Conservation (phyloP, 2,329 filamentous ascomycete species). For the Exserohilum turcica region DNA sequence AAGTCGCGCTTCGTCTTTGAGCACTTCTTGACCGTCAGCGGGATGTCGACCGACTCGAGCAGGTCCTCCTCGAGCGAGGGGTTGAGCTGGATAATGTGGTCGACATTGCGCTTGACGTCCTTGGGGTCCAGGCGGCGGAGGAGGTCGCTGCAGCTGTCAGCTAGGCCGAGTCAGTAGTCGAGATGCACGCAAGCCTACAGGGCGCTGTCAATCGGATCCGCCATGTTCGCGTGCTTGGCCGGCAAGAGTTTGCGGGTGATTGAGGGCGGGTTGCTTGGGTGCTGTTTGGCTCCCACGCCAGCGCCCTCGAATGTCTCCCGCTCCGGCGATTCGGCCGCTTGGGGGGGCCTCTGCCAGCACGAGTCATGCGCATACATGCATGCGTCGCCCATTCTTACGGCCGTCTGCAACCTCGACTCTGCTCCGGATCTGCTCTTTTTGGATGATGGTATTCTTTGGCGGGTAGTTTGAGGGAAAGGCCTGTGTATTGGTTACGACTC, state of each 20-base stretch:
- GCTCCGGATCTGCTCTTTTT: too few relatives aligned
- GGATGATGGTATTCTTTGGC: too few relatives aligned
- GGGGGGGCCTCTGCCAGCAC: slow-evolving; percentile 11
- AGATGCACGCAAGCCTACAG: slow-evolving; percentile 60
- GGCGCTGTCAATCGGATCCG: slow-evolving; percentile 65
- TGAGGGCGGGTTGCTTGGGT: slow-evolving; percentile 21
- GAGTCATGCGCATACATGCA: slow-evolving; percentile 26
- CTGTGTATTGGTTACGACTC: too few relatives aligned
- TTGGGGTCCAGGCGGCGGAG: slow-evolving; percentile 97
- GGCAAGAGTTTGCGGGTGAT: slow-evolving; percentile 20
- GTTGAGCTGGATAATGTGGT: slow-evolving; percentile 83
- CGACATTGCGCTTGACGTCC: slow-evolving; percentile 85
- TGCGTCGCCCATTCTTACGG: slow-evolving; percentile 18
- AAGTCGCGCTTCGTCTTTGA: slow-evolving; percentile 90
- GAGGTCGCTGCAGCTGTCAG: slow-evolving; percentile 72
- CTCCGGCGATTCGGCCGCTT: slow-evolving; percentile 24
- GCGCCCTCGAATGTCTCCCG: slow-evolving; percentile 24
- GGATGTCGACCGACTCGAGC: slow-evolving; percentile 95
- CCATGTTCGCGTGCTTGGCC: slow-evolving; percentile 31
- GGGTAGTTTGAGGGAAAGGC: too few relatives aligned
- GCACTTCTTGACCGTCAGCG: slow-evolving; percentile 84
- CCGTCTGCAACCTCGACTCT: slow-evolving; percentile 17
- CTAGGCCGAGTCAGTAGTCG: slow-evolving; percentile 1
- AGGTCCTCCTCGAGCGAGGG: slow-evolving; percentile 96
- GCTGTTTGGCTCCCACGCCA: slow-evolving; percentile 22